These are phyloP conservation scores for Suhomyces panamericanus DNA, from an alignment of 1,139 yeast species.

Conservation along the genomic window DNA sequence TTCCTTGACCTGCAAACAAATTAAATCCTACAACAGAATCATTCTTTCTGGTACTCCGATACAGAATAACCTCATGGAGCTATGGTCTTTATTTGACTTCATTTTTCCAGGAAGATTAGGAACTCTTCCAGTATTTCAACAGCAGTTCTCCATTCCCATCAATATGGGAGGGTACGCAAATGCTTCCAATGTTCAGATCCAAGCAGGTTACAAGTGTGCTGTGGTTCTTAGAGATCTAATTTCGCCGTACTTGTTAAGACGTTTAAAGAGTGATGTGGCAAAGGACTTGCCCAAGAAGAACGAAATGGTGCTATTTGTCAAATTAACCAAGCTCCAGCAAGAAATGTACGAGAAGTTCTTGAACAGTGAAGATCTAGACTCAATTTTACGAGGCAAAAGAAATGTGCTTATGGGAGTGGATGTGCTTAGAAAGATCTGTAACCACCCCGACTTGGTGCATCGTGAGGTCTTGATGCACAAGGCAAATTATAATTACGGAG, in stretches of 20 bases:
- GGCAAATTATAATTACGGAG: conserved; percentile 57
- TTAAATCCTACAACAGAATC: conserved; percentile 77
- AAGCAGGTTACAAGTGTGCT: conserved; percentile 95
- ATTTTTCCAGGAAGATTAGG: conserved; percentile 94
- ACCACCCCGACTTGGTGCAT: conserved; percentile 88
- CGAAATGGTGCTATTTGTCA: conserved; percentile 92
- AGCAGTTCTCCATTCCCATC: conserved; percentile 88
- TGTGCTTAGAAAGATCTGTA: conserved; percentile 84
- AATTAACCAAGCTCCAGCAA: conserved; percentile 74
- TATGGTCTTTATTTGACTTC: conserved; percentile 95
- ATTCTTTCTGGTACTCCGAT: conserved; percentile 96
- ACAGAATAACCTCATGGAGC: conserved; percentile 84
- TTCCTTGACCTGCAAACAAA: conserved; percentile 78
- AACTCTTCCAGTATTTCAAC: conserved; percentile 90
- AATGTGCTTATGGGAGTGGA: conserved; percentile 91
- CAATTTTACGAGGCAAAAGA: conserved; percentile 73
- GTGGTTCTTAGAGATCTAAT: conserved; percentile 84
- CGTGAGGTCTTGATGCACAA: conserved; percentile 47
- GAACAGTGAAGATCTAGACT: conserved; percentile 70
- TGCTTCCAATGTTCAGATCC: conserved; percentile 94
- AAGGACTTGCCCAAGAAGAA: conserved; percentile 90
- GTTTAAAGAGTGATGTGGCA: conserved; percentile 95
- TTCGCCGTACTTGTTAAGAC: conserved; percentile 81
- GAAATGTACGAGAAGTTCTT: conserved; percentile 72
- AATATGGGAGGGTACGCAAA: conserved; percentile 98